phyloP scores from a whole-genome alignment of 225 moss, liverwort and hornwort species.

The Rhytidiadelphus loreus region DNA sequence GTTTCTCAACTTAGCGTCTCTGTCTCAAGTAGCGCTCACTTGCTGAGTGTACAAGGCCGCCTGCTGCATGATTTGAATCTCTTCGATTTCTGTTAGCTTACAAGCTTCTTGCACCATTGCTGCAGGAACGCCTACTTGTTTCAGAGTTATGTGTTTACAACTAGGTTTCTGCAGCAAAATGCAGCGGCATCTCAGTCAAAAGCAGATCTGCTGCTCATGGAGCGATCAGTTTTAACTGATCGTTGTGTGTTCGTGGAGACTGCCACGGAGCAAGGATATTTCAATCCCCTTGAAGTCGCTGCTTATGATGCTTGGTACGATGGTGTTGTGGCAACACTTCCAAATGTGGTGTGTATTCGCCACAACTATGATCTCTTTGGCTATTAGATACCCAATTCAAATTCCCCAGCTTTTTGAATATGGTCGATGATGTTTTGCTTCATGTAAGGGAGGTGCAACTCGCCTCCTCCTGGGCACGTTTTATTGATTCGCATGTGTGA shows the following conservation, averaged over 20 bases:
- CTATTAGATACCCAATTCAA: background rate
- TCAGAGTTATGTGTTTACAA: constrained; percentile 52
- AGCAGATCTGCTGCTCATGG: constrained; percentile 32
- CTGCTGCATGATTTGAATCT: background rate
- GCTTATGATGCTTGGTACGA: constrained; percentile 52
- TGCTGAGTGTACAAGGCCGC: background rate
- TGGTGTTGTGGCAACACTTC: constrained; percentile 33
- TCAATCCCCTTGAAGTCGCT: constrained; percentile 35
- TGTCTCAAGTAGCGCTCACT: background rate
- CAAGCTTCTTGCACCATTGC: background rate
- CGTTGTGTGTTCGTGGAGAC: constrained; percentile 48
- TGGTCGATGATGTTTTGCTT: background rate
- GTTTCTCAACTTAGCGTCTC: background rate
- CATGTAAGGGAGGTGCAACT: background rate
- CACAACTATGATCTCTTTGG: background rate
- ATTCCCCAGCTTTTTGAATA: background rate
- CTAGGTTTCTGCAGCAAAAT: constrained; percentile 42
- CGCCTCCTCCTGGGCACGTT: background rate
- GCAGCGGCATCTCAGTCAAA: constrained; percentile 30
- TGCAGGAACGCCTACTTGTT: constrained; percentile 46
- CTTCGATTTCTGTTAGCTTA: background rate
- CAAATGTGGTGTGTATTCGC: constrained; percentile 34
- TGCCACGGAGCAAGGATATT: constrained; percentile 31
- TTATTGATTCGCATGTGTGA: background rate
- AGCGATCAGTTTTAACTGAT: constrained; percentile 52